Base-by-base conservation (phyloP, 176 grass and related monocot species). In the Aegilops longissima region DNA sequence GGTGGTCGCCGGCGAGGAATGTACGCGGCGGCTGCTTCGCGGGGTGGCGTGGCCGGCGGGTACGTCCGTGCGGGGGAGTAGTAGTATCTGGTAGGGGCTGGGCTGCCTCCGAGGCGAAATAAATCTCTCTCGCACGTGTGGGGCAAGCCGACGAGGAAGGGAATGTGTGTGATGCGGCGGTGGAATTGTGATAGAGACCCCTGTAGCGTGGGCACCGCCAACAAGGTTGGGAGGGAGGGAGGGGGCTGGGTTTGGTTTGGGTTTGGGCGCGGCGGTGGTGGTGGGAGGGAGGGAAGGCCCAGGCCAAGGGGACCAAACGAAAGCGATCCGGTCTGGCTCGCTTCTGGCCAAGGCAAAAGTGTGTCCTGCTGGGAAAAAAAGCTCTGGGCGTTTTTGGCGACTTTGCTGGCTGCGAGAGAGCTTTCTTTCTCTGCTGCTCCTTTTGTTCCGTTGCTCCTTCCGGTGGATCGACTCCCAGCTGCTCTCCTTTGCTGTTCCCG, bases 291-390 rank as follows among this genome's bases (percentile, higher is more conserved):
- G 1, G 36, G 39, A 8, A 29, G 72, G 6, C 27, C 84, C 61
- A 74, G 83, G 78, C 84, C 51, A 30, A 30, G 23, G 47, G 74
- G 47, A 69, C 64, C 31, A 51, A 61, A 0, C 33, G 76, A 86
- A 86, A 79, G 76, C 25, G 65, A 86, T 86, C 76, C 49, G 84
- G 84, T 86, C 84, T 61, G 76, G 11, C 54, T 27, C 47, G 76
- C 6, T 61, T 79, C 75, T 70, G 75, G 64, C 69, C 75, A 86
- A 78, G 74, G 23, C 66, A 80, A 62, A 73, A 73, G 78, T 1
- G 39, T n/a, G 66, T 58, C 54, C 18, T 58, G 66, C 21, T 4
- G 13, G 56, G 17, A 3, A 1, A 72, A 81, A 83, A 83, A 63
- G 82, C 69, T 62, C 23, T 42, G 69, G 8, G 34, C 4, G 8